Percentiles rank a stretch among this genome's conserved stretches.
Conservation (phyloP, 495 filamentous ascomycete genomes). For the Terfezia boudieri region DNA sequence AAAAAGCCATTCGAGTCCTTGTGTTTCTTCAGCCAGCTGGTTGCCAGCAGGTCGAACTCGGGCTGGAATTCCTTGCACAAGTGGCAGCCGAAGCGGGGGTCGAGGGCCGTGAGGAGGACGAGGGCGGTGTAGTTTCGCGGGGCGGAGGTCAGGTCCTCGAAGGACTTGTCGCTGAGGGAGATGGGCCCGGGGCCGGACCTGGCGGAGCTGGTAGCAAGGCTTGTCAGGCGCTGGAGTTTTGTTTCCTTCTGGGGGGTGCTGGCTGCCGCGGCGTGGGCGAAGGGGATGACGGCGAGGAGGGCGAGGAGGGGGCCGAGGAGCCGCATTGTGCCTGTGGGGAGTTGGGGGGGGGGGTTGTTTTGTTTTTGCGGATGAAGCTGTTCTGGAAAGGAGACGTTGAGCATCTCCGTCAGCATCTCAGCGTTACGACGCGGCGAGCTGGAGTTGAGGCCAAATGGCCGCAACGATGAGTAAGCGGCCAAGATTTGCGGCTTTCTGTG, state of each 20-base stretch:
- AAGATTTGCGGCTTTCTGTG: too few relatives aligned
- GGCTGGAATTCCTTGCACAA: slow-evolving; percentile 80
- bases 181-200: slow-evolving; percentile 40
- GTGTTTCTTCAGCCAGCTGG: slow-evolving; percentile 69
- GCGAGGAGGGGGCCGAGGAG: slow-evolving; percentile 35
- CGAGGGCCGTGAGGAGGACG: slow-evolving; percentile 71
- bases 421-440: too few relatives aligned
- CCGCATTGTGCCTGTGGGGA: neutral
- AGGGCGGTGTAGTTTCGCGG: slow-evolving; percentile 69
- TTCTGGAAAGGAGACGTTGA: neutral
- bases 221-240: slow-evolving; percentile 35
- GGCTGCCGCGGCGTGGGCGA: slow-evolving; percentile 34
- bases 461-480: too few relatives aligned
- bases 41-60: slow-evolving; percentile 75
- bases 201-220: slow-evolving; percentile 39
- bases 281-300: slow-evolving; percentile 28
- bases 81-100: slow-evolving; percentile 62
- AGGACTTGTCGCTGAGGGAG: slow-evolving; percentile 51
- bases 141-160: slow-evolving; percentile 46
- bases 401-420: too few relatives aligned
- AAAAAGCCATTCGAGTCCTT: slow-evolving; percentile 53
- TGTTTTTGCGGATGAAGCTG: neutral
- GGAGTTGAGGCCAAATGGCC: too few relatives aligned
- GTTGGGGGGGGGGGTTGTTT: neutral
- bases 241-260: slow-evolving; percentile 23